A percentile compares a stretch with the other conserved stretches of the same genome.
These are phyloP conservation scores for Zygosaccharomyces bailii DNA, from an alignment of 805 yeast species.

Conservation along the genomic window DNA sequence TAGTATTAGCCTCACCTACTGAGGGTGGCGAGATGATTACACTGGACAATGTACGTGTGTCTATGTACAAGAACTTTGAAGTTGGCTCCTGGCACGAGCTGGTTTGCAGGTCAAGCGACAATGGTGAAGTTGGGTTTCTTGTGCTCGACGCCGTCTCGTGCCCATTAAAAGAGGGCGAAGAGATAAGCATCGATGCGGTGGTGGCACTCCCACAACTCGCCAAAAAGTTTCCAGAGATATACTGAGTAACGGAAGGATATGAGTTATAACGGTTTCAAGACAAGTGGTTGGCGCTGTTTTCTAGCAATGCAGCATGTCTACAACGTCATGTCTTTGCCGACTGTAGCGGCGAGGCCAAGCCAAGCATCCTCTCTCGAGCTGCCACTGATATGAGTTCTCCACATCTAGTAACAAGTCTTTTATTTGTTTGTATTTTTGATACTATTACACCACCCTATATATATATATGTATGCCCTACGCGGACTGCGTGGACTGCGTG, in stretches of 20 bases:
- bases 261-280: too few species aligned
- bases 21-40: constrained; percentile 31
- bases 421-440: not conserved
- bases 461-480: not conserved
- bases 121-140: constrained; percentile 34
- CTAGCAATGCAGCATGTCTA: too few species aligned
- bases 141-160: constrained; percentile 35
- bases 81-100: constrained; percentile 36
- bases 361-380: too few species aligned
- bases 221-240: constrained; percentile 33
- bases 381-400: too few species aligned
- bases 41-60: constrained; percentile 27
- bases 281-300: too few species aligned
- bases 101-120: constrained; percentile 34
- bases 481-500: not conserved
- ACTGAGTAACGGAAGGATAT: constrained; percentile 17
- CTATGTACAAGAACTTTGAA: constrained; percentile 26
- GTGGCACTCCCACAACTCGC: constrained; percentile 32
- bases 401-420: too few species aligned
- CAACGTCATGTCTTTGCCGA: too few species aligned
- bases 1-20: constrained; percentile 29
- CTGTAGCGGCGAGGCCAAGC: too few species aligned
- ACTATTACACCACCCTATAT: not conserved
- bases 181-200: constrained; percentile 33
- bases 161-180: constrained; percentile 27